Conservation (phyloP, 805 yeast genomes). For the Wickerhamomyces chaumierensis region DNA sequence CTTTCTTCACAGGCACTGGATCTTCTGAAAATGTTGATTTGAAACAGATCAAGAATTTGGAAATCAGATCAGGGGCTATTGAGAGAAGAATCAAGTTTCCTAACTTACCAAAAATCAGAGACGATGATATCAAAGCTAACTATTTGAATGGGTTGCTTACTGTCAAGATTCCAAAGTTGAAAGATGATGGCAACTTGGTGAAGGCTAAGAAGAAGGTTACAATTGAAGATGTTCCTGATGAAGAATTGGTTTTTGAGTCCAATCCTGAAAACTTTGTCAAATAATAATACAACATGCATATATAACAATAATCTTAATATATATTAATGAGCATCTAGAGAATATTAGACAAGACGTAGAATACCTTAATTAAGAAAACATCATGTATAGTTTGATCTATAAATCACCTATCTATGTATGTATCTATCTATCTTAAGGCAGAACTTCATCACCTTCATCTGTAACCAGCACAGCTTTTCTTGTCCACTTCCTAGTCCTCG, state of each 20-base stretch:
- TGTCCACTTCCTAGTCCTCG: constrained; percentile 40
- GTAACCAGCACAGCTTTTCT: constrained; percentile 29
- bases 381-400: too few species aligned
- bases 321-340: too few species aligned
- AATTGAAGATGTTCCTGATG: constrained; percentile 39
- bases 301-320: too few species aligned
- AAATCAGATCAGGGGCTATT: constrained; percentile 44
- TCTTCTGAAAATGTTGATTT: too few species aligned
- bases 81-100: constrained; percentile 50
- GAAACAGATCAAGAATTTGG: constrained; percentile 33
- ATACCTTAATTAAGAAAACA: too few species aligned
- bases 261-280: background rate
- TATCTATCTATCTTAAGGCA: too few species aligned
- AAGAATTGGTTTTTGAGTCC: constrained; percentile 28
- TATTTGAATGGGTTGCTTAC: constrained; percentile 44
- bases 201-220: constrained; percentile 33
- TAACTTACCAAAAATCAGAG: constrained; percentile 37
- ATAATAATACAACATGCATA: too few species aligned
- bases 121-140: constrained; percentile 42
- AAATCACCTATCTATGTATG: too few species aligned
- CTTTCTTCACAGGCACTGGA: constrained; percentile 10
- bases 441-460: background rate
- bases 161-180: constrained; percentile 32
- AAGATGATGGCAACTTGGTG: constrained; percentile 23
- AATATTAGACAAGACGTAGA: too few species aligned